Evolutionary conservation across 1,139 yeast species (phyloP).

Genomic region (Hyphopichia wangnamkhiaoensis): DNA sequence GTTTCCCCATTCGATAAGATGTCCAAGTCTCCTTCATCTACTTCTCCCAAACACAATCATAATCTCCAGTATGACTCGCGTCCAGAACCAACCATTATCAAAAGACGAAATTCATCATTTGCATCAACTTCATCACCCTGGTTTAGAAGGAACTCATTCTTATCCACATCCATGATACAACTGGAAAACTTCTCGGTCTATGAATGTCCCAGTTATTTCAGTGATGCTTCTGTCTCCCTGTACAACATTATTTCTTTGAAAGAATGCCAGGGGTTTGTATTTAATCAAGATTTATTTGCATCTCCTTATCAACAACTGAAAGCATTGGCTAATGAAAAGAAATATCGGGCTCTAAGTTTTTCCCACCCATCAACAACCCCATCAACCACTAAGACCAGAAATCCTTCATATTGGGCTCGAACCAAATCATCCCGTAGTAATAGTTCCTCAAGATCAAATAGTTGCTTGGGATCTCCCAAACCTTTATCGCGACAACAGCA

Average conservation of each 20-base stretch:
- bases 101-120: constrained; percentile 44
- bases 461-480: constrained; percentile 4
- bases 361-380: constrained; percentile 10
- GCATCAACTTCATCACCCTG: constrained; percentile 53
- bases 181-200: constrained; percentile 62
- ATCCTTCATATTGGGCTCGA: constrained; percentile 8
- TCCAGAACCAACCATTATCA: constrained; percentile 17
- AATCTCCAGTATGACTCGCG: constrained; percentile 4
- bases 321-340: constrained; percentile 43
- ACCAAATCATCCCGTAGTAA: constrained; percentile 1
- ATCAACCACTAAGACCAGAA: too few relatives aligned
- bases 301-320: constrained; percentile 62
- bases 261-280: constrained; percentile 72
- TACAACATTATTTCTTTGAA: constrained; percentile 50
- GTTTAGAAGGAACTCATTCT: constrained; percentile 60
- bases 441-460: constrained; percentile 4
- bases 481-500: neutral
- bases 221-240: constrained; percentile 29
- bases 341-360: constrained; percentile 27
- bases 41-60: too few relatives aligned
- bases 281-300: constrained; percentile 75
- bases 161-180: constrained; percentile 62
- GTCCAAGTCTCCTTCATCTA: neutral
- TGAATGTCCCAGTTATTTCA: constrained; percentile 40
- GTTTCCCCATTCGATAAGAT: too few relatives aligned